Conservation (phyloP, 2,329 filamentous ascomycete genomes). For the Colletotrichum lentis region DNA sequence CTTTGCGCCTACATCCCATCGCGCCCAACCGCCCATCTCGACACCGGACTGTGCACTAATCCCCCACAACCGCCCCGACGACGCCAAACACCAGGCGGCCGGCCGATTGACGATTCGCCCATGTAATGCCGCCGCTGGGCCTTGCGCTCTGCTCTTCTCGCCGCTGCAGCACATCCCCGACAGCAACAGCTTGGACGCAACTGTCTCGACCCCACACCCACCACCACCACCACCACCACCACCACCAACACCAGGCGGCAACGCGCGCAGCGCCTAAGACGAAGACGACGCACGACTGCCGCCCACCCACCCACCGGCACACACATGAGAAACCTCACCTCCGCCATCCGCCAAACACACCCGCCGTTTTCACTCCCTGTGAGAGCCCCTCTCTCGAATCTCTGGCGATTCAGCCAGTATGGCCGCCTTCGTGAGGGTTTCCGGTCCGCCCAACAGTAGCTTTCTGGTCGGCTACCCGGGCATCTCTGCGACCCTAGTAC, state of each 20-base stretch:
- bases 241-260: slow-evolving; percentile 27
- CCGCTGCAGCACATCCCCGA: slow-evolving; percentile 29
- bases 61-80: slow-evolving; percentile 18
- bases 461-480: slow-evolving; percentile 97
- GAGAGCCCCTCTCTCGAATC: slow-evolving; percentile 16
- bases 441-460: slow-evolving; percentile 94
- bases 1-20: slow-evolving; percentile 26
- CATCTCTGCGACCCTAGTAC: slow-evolving; percentile 94
- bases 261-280: slow-evolving; percentile 37
- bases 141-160: slow-evolving; percentile 29
- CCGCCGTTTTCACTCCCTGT: slow-evolving; percentile 16
- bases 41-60: slow-evolving; percentile 24
- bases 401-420: slow-evolving; percentile 48
- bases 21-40: background rate
- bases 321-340: slow-evolving; percentile 39
- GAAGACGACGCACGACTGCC: slow-evolving; percentile 30
- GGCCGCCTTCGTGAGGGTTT: slow-evolving; percentile 91
- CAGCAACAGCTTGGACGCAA: slow-evolving; percentile 31
- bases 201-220: slow-evolving; percentile 36
- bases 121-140: slow-evolving; percentile 37
- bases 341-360: slow-evolving; percentile 14
- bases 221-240: too few species aligned
- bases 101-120: slow-evolving; percentile 19
- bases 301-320: slow-evolving; percentile 16
- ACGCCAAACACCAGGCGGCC: slow-evolving; percentile 20